Evolutionary conservation across 1,284 basidiomycete species (phyloP), one percentile per base, ranked within the genome.

Genomic region (Trichosporon sp.): DNA sequence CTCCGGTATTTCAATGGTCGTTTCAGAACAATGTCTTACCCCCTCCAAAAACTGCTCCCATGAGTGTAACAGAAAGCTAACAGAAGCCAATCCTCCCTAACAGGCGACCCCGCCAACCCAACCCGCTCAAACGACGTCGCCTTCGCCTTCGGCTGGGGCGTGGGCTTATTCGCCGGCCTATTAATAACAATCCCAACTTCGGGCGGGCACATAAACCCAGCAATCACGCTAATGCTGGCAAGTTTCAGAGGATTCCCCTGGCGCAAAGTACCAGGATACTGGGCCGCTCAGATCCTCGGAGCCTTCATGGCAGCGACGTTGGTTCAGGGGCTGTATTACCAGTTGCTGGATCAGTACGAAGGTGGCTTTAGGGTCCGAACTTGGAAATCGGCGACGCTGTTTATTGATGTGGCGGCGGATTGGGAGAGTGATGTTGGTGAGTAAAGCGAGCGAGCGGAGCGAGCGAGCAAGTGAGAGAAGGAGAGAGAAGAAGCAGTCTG

Each of bases 211-310:
- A 60, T 70, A 27, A 74, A 74, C 31, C 73, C 73, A 0, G 66
- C 69, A 0, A 65, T 74, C 0, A 73, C 73, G 0, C 33, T 74
- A 23, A 32, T 65, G 3, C 36, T 69, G 21, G 71, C 71, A 2
- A 25, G 60, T 21, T 72, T 69, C 57, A 60, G 70, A n/a, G 65
- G 67, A 13, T 76, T 77, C 63, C 74, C 76, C 2, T 76, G 74
- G 76, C 49, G 63, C 13, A 76, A 75, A 61, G 71, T 70, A 0
- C 74, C 75, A 0, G 70, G 69, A 0, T 77, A 76, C 66, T 31
- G 64, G 14, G 21, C 74, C 3, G 73, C 72, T 3, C 76, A 77
- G 62, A 60, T 73, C 4, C 57, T 73, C 21, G 75, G 75, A 29
- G 75, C 71, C 1, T 70, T 67, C 58, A 19, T 66, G 16, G 75